Evolutionary conservation across 768 basidiomycete species (phyloP).

Genomic region (Leccinum ochraceum): DNA sequence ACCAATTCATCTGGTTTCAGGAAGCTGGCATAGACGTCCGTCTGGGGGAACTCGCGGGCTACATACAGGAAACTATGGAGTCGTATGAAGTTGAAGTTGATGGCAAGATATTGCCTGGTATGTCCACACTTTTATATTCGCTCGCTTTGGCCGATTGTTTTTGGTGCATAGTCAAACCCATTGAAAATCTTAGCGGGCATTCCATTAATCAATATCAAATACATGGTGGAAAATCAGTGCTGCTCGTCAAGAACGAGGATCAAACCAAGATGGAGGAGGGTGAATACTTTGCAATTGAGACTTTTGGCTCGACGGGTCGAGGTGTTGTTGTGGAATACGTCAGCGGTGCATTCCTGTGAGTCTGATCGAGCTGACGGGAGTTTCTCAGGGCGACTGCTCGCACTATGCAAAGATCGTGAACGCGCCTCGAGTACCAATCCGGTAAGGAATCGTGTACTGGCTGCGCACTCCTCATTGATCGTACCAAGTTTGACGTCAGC

Average conservation of each 20-base stretch:
- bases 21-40: slow-evolving; percentile 97
- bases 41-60: slow-evolving; percentile 87
- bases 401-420: slow-evolving; percentile 83
- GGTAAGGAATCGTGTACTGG: slow-evolving; percentile 47
- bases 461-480: not conserved
- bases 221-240: slow-evolving; percentile 91
- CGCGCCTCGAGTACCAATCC: slow-evolving; percentile 70
- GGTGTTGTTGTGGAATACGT: slow-evolving; percentile 86
- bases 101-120: slow-evolving; percentile 81
- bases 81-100: slow-evolving; percentile 95
- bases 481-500: slow-evolving; percentile 76
- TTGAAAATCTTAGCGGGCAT: slow-evolving; percentile 93
- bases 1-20: slow-evolving; percentile 39
- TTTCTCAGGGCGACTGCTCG: slow-evolving; percentile 79
- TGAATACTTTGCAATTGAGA: slow-evolving; percentile 98
- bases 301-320: slow-evolving; percentile 95
- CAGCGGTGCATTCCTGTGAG: slow-evolving; percentile 18
- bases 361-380: slow-evolving; percentile 3
- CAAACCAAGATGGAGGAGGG: slow-evolving; percentile 99
- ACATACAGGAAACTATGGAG: slow-evolving; percentile 98
- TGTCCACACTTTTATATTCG: slow-evolving; percentile 2
- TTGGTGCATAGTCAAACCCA: slow-evolving; percentile 76
- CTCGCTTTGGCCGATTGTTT: not conserved
- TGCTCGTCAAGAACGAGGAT: slow-evolving; percentile 87
- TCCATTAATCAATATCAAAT: slow-evolving; percentile 89